Base-by-base conservation (phyloP, 495 filamentous ascomycete genomes). In the Penicillium alfredii region DNA sequence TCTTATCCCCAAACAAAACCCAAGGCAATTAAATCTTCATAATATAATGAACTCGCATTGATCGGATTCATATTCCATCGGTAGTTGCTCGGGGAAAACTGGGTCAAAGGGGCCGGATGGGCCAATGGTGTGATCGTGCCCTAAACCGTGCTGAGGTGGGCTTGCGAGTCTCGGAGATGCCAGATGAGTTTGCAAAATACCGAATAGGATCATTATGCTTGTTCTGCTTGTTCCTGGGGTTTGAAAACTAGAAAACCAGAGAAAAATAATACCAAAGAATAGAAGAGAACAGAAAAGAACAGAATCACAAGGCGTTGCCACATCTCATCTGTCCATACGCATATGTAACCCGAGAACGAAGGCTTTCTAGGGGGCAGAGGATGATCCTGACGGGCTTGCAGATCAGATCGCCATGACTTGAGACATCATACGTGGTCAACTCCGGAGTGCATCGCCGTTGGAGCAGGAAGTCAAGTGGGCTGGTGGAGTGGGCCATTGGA, bases 371-470 rank as follows among this genome's bases (percentile, higher is more conserved):
- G 49, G 40, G 45, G 40, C 38, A 35, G 39, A 41, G 30, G 51
- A 39, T 44, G 53, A 56, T 56, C 53, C 45, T 35, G 29, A 44
- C n/a, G 13, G 51, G 53, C 45, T 46, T 63, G 61, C 59, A 58
- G 59, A 61, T 65, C 59, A 11, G 61, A 63, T 63, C 55, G 61
- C 49, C 59, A 45, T 40, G 41, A 45, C 26, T 54, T 58, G 51
- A 61, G 52, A 61, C 52, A 58, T 22, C 22, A 33, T 54, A 53
- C 49, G 49, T 53, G 49, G 49, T 54, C 46, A 40, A 52, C 33
- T 52, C 44, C 25, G 40, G 45, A 53, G 36, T 44, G 43, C 43
- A 47, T 47, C 42, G 18, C 45, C 48, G 49, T 56, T 56, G 45
- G 43, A 36, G 22, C 32, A 39, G 16, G 25, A 32, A 21, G 25